Base-by-base conservation (phyloP, 108 stramenopile species). In the Skeletonema menzelii region DNA sequence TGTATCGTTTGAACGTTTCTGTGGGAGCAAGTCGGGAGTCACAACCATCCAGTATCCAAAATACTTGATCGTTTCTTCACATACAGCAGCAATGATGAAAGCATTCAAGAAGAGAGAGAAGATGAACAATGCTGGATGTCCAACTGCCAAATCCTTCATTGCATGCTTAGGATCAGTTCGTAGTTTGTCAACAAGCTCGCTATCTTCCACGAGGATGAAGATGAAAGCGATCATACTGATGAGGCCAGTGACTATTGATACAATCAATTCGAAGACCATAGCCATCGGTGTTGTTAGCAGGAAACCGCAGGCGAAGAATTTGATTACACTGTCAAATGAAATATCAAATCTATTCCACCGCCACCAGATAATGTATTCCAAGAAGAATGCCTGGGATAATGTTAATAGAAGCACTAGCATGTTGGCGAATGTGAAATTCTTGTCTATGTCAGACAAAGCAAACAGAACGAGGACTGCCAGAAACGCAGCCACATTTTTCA, bases 1-100 rank as follows among this genome's bases (percentile, higher is more conserved):
- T 22, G 19, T 15, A 30, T 67, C 49, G 22, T 64, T 53, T 22
- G 58, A 22, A 12, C 57, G 42, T 17, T 64, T 46, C 61, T 67
- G 59, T 19, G 76, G 81, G 26, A 66, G 70, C 62, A 83, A 42
- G 60, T 83, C 82, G 44, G 82, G 82, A 30, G 53, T 49, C 65
- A 79, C 73, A 15, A 83, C 82, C 82, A 83, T 83, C 62, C 82
- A 69, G 46, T 83, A 83, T 15, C 72, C 64, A 69, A 83, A 83
- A 44, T 83, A 83, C 58, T 83, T 83, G 19, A 78, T 49, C 82
- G 79, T 75, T 59, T 83, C 82, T 47, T 83, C 82, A 12, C 63
- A 53, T 5, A 83, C 15, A 20, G 77, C 75, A 2, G 82, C 82
- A 17, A 83, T 73, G 27, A 79, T 22, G 42, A 79, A 83, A 3